Conservation (phyloP, 108 stramenopile species). For the Schizochytrium sp. region DNA sequence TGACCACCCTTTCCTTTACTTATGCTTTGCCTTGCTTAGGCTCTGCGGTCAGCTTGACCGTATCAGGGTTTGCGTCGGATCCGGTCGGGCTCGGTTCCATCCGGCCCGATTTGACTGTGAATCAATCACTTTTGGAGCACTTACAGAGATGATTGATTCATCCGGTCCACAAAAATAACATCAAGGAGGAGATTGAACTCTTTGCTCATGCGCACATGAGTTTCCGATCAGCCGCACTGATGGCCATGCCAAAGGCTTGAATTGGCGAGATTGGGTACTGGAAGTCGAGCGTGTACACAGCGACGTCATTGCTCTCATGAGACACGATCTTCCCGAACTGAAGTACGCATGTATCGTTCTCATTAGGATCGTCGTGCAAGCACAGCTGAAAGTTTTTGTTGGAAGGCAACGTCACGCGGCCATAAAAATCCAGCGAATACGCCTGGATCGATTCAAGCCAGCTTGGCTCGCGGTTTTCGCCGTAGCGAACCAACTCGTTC, state of each 20-base stretch:
- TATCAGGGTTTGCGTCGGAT: too few species aligned
- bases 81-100: too few species aligned
- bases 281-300: constrained; percentile 2
- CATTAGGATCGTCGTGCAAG: not conserved
- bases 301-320: not conserved
- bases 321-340: constrained; percentile 1
- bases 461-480: not conserved
- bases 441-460: not conserved
- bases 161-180: not conserved
- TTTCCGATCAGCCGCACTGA: not conserved
- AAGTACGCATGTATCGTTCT: not conserved
- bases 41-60: too few species aligned
- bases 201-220: not conserved
- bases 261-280: not conserved
- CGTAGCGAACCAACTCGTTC: not conserved
- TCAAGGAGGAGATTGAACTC: not conserved
- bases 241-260: not conserved
- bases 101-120: too few species aligned
- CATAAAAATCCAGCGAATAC: constrained; percentile 2
- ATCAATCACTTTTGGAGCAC: too few species aligned
- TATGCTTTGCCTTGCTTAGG: too few species aligned
- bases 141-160: not conserved
- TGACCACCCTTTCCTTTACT: too few species aligned
- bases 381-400: constrained; percentile 5
- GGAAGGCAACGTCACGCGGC: not conserved